phyloP scores from a whole-genome alignment of 2,329 filamentous ascomycete genomes.

The Monosporascus sp. region DNA sequence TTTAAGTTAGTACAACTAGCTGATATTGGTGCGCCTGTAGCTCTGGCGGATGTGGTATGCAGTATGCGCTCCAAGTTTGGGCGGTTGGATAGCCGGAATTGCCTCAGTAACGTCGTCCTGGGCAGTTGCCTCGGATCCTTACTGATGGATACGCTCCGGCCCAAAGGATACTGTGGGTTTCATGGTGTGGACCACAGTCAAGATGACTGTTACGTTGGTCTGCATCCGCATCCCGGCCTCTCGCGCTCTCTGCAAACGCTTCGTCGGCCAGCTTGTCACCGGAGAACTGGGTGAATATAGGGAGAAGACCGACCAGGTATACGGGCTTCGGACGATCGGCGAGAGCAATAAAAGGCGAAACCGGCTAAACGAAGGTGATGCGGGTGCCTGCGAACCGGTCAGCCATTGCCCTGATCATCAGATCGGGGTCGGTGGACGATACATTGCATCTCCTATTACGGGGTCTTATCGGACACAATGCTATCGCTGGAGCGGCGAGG shows the following conservation, averaged over 20 bases:
- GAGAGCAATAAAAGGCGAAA: not conserved
- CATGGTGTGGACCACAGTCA: not conserved
- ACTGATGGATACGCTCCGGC: too few species aligned
- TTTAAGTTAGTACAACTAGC: too few species aligned
- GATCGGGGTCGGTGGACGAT: not conserved
- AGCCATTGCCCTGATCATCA: not conserved
- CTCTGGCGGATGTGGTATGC: too few species aligned
- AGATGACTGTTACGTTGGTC: not conserved
- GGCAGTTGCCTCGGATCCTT: too few species aligned
- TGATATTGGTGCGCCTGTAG: too few species aligned
- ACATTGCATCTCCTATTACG: not conserved
- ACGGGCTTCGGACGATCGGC: not conserved
- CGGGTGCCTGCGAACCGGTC: not conserved
- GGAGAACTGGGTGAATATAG: not conserved
- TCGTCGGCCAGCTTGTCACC: not conserved
- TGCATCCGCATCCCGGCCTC: not conserved
- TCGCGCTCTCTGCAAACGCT: not conserved
- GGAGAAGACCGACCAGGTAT: not conserved
- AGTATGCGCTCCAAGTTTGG: too few species aligned
- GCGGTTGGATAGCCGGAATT: too few species aligned
- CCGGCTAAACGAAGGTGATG: not conserved
- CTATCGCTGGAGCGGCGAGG: not conserved
- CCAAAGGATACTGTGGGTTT: not conserved
- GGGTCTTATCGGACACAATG: not conserved
- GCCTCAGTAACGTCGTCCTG: too few species aligned